These are phyloP conservation scores for Effrenium voratum DNA, from an alignment of 73 alveolate genomes.

Conservation along the genomic window DNA sequence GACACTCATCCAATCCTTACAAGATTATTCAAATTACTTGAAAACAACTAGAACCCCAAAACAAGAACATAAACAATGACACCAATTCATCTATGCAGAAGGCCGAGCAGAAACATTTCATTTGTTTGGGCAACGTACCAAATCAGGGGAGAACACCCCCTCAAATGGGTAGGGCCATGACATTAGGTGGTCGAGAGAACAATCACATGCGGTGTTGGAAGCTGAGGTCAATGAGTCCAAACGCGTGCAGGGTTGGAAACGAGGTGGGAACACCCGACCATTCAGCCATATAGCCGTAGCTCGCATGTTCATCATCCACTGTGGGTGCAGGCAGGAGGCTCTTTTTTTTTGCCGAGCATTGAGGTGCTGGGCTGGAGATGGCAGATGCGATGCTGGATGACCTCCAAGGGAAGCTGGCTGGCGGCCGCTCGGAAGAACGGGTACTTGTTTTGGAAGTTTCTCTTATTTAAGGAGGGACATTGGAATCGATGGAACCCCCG, in stretches of 20 bases:
- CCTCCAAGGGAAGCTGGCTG: not conserved
- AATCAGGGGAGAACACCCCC: not conserved
- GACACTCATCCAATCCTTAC: too few relatives aligned
- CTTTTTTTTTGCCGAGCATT: not conserved
- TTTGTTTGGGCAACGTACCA: not conserved
- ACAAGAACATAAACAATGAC: not conserved
- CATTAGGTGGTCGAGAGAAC: not conserved
- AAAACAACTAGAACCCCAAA: too few relatives aligned
- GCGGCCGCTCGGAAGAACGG: constrained; percentile 63
- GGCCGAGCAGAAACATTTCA: not conserved
- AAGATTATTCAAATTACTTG: not conserved
- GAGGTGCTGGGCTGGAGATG: constrained; percentile 54
- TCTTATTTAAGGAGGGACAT: too few relatives aligned
- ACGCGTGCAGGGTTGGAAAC: not conserved
- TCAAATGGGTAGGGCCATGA: not conserved
- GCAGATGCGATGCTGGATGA: constrained; percentile 53
- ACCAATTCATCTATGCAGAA: not conserved
- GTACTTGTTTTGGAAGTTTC: too few relatives aligned
- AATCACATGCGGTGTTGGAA: not conserved
- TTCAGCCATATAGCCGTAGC: not conserved
- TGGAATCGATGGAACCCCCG: too few relatives aligned
- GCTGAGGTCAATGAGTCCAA: not conserved
- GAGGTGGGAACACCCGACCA: not conserved
- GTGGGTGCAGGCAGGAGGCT: not conserved
- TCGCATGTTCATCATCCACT: not conserved